These are phyloP conservation scores for Metschnikowia rubicola DNA, from an alignment of 805 yeast species.

Conservation along the genomic window DNA sequence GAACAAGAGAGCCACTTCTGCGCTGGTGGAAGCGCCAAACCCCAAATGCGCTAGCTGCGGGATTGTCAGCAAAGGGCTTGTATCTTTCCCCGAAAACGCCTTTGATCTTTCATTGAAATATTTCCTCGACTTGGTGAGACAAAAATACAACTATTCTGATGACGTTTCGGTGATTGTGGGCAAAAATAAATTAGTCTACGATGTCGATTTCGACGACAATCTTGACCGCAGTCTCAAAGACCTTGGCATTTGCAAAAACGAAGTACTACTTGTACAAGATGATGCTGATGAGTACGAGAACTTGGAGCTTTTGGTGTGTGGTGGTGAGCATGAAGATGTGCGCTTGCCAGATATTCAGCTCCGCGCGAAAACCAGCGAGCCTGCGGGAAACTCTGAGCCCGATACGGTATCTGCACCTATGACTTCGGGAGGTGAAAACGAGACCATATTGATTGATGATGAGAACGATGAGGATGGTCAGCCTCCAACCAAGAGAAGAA, in stretches of 20 bases:
- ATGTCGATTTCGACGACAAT: slow-evolving; percentile 86
- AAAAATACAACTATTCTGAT: slow-evolving; percentile 49
- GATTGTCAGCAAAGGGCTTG: slow-evolving; percentile 34
- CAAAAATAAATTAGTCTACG: slow-evolving; percentile 64
- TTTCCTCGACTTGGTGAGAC: slow-evolving; percentile 49
- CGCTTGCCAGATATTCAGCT: slow-evolving; percentile 19
- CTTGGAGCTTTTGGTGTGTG: slow-evolving; percentile 55
- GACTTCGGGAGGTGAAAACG: background rate
- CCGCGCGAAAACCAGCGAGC: slow-evolving; percentile 5
- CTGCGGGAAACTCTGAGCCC: background rate
- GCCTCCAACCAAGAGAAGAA: slow-evolving; percentile 16
- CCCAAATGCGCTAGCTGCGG: slow-evolving; percentile 67
- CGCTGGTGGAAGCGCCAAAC: slow-evolving; percentile 59
- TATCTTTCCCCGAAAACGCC: slow-evolving; percentile 34
- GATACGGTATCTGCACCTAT: background rate
- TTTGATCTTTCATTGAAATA: slow-evolving; percentile 41
- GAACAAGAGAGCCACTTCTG: slow-evolving; percentile 63
- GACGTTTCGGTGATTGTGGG: slow-evolving; percentile 62
- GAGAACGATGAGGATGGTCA: slow-evolving; percentile 5
- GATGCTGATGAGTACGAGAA: slow-evolving; percentile 67
- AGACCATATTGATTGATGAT: background rate
- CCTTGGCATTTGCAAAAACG: slow-evolving; percentile 55
- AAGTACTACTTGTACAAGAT: slow-evolving; percentile 68
- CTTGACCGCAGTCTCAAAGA: slow-evolving; percentile 43
- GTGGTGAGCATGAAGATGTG: slow-evolving; percentile 5